A percentile compares a stretch with the other conserved stretches of the same genome.
These are phyloP conservation scores for Exophiala bonariae DNA, from an alignment of 2,329 filamentous ascomycete species.

Conservation along the genomic window DNA sequence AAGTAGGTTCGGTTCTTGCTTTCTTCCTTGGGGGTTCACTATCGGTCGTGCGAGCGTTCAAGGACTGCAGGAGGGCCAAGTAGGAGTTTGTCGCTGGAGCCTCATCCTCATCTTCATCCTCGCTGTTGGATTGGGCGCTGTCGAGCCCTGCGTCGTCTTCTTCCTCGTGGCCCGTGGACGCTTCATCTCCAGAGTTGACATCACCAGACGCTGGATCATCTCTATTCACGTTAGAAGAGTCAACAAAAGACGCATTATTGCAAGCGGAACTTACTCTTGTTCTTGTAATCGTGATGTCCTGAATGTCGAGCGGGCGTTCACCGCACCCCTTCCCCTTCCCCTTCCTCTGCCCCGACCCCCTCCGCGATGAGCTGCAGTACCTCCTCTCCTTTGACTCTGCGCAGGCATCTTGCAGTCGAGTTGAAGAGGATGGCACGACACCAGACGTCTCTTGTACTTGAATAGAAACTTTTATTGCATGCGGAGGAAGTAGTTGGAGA, in stretches of 20 bases:
- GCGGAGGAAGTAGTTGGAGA: constrained; percentile 3
- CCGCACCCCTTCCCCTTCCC: constrained; percentile 30
- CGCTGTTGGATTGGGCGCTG: constrained; percentile 12
- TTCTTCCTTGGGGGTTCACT: constrained; percentile 52
- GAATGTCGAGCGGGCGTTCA: constrained; percentile 25
- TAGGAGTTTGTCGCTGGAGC: constrained; percentile 44
- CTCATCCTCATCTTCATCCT: constrained; percentile 23
- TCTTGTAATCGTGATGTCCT: constrained; percentile 40
- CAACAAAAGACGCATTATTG: no score
- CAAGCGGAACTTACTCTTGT: constrained; percentile 35
- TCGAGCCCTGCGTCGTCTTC: constrained; percentile 2
- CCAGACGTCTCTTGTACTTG: no score
- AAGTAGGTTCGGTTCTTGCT: constrained; percentile 45
- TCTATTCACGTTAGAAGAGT: constrained; percentile 14
- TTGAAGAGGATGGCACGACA: no score
- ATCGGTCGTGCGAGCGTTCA: constrained; percentile 44
- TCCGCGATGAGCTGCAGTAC: constrained; percentile 11
- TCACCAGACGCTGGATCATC: constrained; percentile 10
- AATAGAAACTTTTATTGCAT: neutral
- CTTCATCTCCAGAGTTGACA: neutral
- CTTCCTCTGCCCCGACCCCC: constrained; percentile 34
- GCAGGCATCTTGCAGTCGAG: no score
- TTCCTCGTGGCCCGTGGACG: neutral
- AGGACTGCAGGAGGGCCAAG: constrained; percentile 56
- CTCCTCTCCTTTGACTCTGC: no score